Base-by-base conservation (phyloP, 2,329 filamentous ascomycete genomes). In the Alternaria sp. region DNA sequence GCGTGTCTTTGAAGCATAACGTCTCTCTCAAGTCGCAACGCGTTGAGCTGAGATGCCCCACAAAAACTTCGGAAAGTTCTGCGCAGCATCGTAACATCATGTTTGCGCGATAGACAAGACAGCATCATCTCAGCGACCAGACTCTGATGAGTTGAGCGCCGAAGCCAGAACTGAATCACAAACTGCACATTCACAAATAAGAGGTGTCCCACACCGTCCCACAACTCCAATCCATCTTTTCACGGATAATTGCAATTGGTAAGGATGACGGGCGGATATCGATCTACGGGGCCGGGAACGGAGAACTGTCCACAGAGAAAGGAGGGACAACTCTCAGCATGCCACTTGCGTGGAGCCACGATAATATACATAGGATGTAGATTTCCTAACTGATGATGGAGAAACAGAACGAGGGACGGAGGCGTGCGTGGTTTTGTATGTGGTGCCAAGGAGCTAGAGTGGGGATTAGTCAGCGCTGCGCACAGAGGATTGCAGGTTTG, bases 201-300 rank as follows among this genome's bases (percentile, higher is more conserved):
- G 56, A 64, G 59, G 52, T 80, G 77, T 80, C 76, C 75, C 79
- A 77, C 73, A 74, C 76, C 78, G 79, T 80, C 79, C 79, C 79
- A 81, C 79, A 81, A 80, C 77, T 77, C 72, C 74, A 68, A 69
- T 78, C 79, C 77, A 81, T 77, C 74, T 78, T 80, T 78, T 76
- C 76, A 79, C 78, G 77, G 77, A 78, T 68, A 65, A 54, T 59
- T 70, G 74, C 69, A 79, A 69, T 78, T 81, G 78, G 71, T 77
- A 77, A 74, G 78, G 79, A 77, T 75, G 73, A 78, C 77, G 77
- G 72, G 66, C 73, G 77, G 71, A 67, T 59, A 49, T 76, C 62
- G 21, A 57, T 81, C 77, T 79, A 79, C 78, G 78, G 76, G 78
- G 79, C 79, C 79, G 79, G 79, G 79, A 81, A 81, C 79, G 79